phyloP scores from a whole-genome alignment of 495 filamentous ascomycete genomes.

The Aspergillus carlsbadensis region DNA sequence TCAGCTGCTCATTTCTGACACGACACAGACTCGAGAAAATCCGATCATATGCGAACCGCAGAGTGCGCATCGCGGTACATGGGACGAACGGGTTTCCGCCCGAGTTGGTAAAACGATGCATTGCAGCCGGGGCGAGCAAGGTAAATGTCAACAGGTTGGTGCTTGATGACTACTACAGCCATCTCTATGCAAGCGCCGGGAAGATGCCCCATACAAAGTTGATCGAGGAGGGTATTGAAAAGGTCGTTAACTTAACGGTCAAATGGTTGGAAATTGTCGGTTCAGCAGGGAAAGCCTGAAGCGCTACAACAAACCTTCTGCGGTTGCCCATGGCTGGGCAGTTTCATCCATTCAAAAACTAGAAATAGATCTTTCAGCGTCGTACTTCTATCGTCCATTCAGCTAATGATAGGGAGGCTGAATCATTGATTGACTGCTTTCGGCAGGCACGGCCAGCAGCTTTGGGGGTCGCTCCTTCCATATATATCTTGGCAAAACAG shows the following conservation, averaged over 20 bases:
- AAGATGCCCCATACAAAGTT: slow-evolving; percentile 27
- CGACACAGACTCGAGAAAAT: slow-evolving; percentile 16
- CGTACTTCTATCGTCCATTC: too few relatives aligned
- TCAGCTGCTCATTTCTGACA: not conserved
- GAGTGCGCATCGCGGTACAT: slow-evolving; percentile 60
- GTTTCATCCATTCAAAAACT: not conserved
- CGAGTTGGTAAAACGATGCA: slow-evolving; percentile 56
- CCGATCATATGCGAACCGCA: slow-evolving; percentile 28
- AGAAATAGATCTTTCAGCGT: too few relatives aligned
- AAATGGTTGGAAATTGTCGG: slow-evolving; percentile 27
- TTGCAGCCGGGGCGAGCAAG: slow-evolving; percentile 62
- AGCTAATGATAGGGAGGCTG: too few relatives aligned
- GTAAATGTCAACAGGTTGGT: slow-evolving; percentile 72
- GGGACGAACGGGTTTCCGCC: slow-evolving; percentile 66
- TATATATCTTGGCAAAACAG: too few relatives aligned
- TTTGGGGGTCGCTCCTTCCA: not conserved
- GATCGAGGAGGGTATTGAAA: slow-evolving; percentile 27
- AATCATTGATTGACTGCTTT: too few relatives aligned
- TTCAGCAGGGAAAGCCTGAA: slow-evolving; percentile 23
- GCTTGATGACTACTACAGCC: slow-evolving; percentile 40
- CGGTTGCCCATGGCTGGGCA: not conserved
- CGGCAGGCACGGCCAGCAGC: slow-evolving; percentile 5
- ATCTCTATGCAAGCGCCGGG: slow-evolving; percentile 17
- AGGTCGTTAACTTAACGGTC: slow-evolving; percentile 21
- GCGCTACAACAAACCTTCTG: not conserved